phyloP scores from a whole-genome alignment of 805 yeast species.

The Tetrapisispora taiwanensis region DNA sequence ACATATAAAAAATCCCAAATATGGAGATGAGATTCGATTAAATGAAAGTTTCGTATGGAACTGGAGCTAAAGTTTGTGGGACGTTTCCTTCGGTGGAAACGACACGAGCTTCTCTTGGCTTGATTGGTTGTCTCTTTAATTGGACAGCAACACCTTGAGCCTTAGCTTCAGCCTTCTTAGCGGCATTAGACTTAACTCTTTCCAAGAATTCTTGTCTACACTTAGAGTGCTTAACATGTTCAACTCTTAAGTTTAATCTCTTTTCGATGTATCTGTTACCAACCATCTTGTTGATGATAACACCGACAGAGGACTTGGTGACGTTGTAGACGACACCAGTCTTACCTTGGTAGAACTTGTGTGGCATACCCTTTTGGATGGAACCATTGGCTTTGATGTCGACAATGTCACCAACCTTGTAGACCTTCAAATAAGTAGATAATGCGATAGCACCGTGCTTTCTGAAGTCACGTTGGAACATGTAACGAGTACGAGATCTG shows the following conservation, averaged over 20 bases:
- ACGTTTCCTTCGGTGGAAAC: conserved; percentile 72
- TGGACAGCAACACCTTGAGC: conserved; percentile 80
- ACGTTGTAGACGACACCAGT: conserved; percentile 99
- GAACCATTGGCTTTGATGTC: conserved; percentile 99
- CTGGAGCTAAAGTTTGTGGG: conserved; percentile 98
- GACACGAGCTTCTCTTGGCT: conserved; percentile 89
- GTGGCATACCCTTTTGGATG: conserved; percentile 99
- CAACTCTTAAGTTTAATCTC: conserved; percentile 97
- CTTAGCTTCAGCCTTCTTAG: conserved; percentile 87
- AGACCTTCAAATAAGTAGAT: conserved; percentile 94
- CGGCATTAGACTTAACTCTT: conserved; percentile 97
- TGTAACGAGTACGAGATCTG: conserved; percentile 99
- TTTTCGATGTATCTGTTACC: conserved; percentile 98
- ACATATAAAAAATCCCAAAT: conserved; percentile 1
- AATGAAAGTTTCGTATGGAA: conserved; percentile 99
- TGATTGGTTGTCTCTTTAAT: conserved; percentile 97
- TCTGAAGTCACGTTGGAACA: conserved; percentile 99
- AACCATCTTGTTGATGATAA: conserved; percentile 94
- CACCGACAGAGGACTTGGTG: conserved; percentile 97
- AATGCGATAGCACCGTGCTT: conserved; percentile 85
- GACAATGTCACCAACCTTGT: conserved; percentile 99
- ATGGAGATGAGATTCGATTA: conserved; percentile 35
- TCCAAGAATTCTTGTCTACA: conserved; percentile 98
- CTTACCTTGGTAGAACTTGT: conserved; percentile 99
- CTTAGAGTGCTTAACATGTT: conserved; percentile 98